Evolutionary conservation across 768 basidiomycete species (phyloP), one percentile per base, ranked within the genome.

Genomic region (Kwoniella pini): DNA sequence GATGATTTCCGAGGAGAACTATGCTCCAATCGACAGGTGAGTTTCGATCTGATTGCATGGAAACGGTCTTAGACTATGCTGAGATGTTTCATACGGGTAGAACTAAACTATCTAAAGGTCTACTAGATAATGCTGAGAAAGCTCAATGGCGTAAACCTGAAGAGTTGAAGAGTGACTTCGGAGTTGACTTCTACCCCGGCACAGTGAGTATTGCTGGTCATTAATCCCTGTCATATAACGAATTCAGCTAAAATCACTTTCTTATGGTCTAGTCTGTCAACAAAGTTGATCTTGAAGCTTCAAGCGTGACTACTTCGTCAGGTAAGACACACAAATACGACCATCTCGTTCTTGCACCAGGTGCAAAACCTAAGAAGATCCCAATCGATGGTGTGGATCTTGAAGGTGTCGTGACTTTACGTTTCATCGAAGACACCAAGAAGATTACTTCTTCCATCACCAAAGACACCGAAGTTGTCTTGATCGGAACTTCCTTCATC

Each of bases 401-500:
- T 1, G 84, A 86, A 57, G 90, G 90, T 70, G 87, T 96, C 12
- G 86, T 84, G 70, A 88, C 87, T 0, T 81, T 96, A 68, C 82
- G 92, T 62, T 83, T 82, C 9, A 79, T 92, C 28, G 80, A 84
- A 27, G 88, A 92, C 73, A 80, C 90, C 0, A 83, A 88, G 80
- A 84, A 84, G 62, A 86, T 80, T 64, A 77, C 56, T 22, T 69
- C 58, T 40, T 66, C 66, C 19, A 64, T 77, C 50, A 70, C 63
- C 83, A 33, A 88, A 79, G 87, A 89, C 65, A 87, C 88, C 31
- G 89, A 91, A 78, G 82, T 88, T 60, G 90, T 91, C 30, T 84
- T 94, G 12, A 87, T 95, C 64, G 93, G 93, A 2, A 88, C 86
- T 50, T 90, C 88, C 13, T 96, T 94, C 80, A 96, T 96, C 69